phyloP scores from a whole-genome alignment of 305 asterid species.

The Rubia tinctorum region DNA sequence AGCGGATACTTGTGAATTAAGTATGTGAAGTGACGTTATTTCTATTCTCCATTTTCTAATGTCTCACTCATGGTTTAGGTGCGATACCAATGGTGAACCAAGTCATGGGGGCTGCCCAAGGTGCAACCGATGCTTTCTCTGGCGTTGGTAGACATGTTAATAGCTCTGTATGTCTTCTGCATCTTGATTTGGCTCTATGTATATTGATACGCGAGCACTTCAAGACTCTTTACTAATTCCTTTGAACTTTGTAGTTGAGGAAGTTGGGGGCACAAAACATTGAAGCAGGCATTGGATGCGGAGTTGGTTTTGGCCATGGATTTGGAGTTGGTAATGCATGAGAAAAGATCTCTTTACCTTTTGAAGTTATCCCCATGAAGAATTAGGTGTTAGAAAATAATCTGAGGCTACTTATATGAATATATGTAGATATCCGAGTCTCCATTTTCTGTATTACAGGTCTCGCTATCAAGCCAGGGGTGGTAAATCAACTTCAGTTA shows the following conservation, averaged over 20 bases:
- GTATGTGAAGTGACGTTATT: not conserved
- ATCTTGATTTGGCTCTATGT: not conserved
- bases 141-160: conserved; percentile 82
- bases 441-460: conserved; percentile 42
- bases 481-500: conserved; percentile 65
- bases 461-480: conserved; percentile 82
- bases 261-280: conserved; percentile 73
- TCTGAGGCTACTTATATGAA: not conserved
- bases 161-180: conserved; percentile 52
- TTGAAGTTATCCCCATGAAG: not conserved
- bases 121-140: conserved; percentile 96
- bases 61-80: conserved; percentile 42
- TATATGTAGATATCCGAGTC: not conserved
- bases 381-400: not conserved
- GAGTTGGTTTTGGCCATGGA: conserved; percentile 91
- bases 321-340: conserved; percentile 61
- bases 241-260: conserved; percentile 41
- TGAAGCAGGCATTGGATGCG: conserved; percentile 88
- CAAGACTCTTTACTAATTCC: not conserved
- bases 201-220: not conserved
- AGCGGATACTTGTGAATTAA: conserved; percentile 1
- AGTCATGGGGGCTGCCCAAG: conserved; percentile 89
- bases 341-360: not conserved
- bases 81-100: conserved; percentile 85
- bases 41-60: conserved; percentile 10